phyloP scores from a whole-genome alignment of 2,329 filamentous ascomycete genomes.

The Trichoderma sp. region DNA sequence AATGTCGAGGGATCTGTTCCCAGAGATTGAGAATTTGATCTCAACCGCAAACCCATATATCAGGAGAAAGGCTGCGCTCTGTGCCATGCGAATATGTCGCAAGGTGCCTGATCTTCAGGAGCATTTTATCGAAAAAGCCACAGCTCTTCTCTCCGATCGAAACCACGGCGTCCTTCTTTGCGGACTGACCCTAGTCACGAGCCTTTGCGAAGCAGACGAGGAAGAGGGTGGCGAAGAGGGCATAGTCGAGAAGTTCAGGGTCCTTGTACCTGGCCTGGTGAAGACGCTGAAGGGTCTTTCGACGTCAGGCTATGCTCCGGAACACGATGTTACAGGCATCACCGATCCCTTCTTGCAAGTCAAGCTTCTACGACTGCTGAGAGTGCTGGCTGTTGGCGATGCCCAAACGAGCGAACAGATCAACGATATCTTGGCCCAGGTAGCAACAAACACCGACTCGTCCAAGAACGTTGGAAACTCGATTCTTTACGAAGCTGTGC shows the following conservation, averaged over 20 bases:
- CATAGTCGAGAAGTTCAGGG: conserved; percentile 87
- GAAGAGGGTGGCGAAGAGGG: conserved; percentile 88
- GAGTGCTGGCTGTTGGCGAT: conserved; percentile 86
- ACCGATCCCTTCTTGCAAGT: conserved; percentile 97
- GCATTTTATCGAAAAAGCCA: conserved; percentile 94
- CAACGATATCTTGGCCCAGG: conserved; percentile 96
- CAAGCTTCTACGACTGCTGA: conserved; percentile 86
- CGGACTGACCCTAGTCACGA: conserved; percentile 86
- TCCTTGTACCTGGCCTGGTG: conserved; percentile 81
- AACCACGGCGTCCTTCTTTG: conserved; percentile 96
- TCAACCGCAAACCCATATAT: conserved; percentile 98
- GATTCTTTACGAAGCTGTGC: conserved; percentile 94
- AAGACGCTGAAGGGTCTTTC: conserved; percentile 90
- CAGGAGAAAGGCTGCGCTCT: conserved; percentile 93
- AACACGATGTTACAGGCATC: conserved; percentile 97
- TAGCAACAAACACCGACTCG: conserved; percentile 96
- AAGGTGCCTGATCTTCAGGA: conserved; percentile 98
- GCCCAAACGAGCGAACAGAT: conserved; percentile 90
- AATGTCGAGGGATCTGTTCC: conserved; percentile 96
- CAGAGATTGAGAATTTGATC: conserved; percentile 90
- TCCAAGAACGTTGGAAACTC: conserved; percentile 99
- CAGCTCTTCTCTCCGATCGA: conserved; percentile 82
- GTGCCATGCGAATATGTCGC: conserved; percentile 97
- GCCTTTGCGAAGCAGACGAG: conserved; percentile 93
- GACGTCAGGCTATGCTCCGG: conserved; percentile 93